These are phyloP conservation scores for Hamigera avellanea DNA, from an alignment of 495 filamentous ascomycete species.

Conservation along the genomic window DNA sequence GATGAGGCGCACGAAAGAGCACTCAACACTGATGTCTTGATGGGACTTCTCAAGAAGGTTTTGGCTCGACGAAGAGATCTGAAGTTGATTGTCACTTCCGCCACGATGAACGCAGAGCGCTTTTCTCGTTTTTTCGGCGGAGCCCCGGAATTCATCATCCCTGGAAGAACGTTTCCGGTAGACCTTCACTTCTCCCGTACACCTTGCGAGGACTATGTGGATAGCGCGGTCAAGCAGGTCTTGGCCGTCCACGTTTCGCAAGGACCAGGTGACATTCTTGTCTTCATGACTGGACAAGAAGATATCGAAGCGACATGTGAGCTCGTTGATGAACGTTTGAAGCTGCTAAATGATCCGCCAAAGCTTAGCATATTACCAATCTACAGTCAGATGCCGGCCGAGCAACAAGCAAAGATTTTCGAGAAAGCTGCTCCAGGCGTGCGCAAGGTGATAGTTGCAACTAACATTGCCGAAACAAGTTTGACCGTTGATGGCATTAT, in stretches of 20 bases:
- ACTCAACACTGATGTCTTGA: constrained; percentile 91
- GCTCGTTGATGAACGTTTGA: constrained; percentile 77
- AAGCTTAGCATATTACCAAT: constrained; percentile 94
- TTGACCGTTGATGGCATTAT: constrained; percentile 98
- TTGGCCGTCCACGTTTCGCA: constrained; percentile 96
- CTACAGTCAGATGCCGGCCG: constrained; percentile 98
- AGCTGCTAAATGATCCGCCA: constrained; percentile 84
- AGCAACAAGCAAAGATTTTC: constrained; percentile 96
- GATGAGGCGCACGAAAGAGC: constrained; percentile 98
- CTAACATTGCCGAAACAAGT: constrained; percentile 97
- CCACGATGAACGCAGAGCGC: constrained; percentile 95
- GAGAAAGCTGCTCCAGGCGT: constrained; percentile 83
- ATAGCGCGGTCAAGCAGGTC: constrained; percentile 91
- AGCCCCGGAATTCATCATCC: constrained; percentile 96
- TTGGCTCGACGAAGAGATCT: constrained; percentile 80
- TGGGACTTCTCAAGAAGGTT: constrained; percentile 97
- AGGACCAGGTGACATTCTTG: constrained; percentile 82
- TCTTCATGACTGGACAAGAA: constrained; percentile 99
- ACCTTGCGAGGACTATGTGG: constrained; percentile 95
- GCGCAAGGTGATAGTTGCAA: constrained; percentile 94
- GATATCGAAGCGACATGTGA: constrained; percentile 98
- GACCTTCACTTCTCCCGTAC: constrained; percentile 93
- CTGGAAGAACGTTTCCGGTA: constrained; percentile 93
- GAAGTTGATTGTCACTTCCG: constrained; percentile 95
- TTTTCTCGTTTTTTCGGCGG: constrained; percentile 96